These are phyloP conservation scores for Diplodia mutila DNA, from an alignment of 2,329 filamentous ascomycete species.

Conservation along the genomic window DNA sequence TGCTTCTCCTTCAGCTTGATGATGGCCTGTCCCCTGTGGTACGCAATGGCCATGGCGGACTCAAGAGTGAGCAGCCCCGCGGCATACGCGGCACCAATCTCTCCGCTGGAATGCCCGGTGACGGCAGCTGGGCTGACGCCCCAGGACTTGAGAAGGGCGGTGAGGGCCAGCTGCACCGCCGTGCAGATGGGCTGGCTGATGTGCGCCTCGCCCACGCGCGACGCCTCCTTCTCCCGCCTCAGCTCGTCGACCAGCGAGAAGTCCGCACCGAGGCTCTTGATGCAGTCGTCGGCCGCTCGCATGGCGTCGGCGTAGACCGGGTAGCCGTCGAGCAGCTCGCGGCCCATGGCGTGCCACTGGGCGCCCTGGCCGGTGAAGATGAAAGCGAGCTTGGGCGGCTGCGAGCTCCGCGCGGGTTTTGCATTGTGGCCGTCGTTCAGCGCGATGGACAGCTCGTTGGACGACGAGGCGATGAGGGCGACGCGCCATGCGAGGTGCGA, in stretches of 20 bases:
- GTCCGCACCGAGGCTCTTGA: slow-evolving; percentile 26
- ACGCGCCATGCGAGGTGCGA: slow-evolving; percentile 17
- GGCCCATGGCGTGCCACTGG: slow-evolving; percentile 31
- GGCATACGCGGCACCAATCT: slow-evolving; percentile 38
- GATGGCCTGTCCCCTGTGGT: slow-evolving; percentile 29
- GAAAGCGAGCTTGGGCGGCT: slow-evolving; percentile 26
- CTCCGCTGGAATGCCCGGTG: slow-evolving; percentile 37
- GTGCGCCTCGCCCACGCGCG: slow-evolving; percentile 31
- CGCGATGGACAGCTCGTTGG: slow-evolving; percentile 10
- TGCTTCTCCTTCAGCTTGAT: slow-evolving; percentile 18
- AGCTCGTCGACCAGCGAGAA: slow-evolving; percentile 33
- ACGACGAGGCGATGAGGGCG: slow-evolving; percentile 7
- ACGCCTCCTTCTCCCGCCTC: slow-evolving; percentile 30
- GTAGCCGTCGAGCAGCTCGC: slow-evolving; percentile 27
- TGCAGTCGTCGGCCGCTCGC: slow-evolving; percentile 12
- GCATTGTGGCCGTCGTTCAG: slow-evolving; percentile 3
- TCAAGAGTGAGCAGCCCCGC: slow-evolving; percentile 30
- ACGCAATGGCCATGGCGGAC: slow-evolving; percentile 34
- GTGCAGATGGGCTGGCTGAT: slow-evolving; percentile 35
- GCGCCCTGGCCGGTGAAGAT: slow-evolving; percentile 42
- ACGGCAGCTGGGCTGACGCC: slow-evolving; percentile 33
- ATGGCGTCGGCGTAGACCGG: slow-evolving; percentile 12
- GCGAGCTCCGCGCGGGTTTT: background rate
- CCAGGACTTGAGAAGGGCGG: slow-evolving; percentile 36
- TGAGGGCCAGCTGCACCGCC: slow-evolving; percentile 36